phyloP scores from a whole-genome alignment of 768 basidiomycete genomes.

The Tricholoma saponaceum region DNA sequence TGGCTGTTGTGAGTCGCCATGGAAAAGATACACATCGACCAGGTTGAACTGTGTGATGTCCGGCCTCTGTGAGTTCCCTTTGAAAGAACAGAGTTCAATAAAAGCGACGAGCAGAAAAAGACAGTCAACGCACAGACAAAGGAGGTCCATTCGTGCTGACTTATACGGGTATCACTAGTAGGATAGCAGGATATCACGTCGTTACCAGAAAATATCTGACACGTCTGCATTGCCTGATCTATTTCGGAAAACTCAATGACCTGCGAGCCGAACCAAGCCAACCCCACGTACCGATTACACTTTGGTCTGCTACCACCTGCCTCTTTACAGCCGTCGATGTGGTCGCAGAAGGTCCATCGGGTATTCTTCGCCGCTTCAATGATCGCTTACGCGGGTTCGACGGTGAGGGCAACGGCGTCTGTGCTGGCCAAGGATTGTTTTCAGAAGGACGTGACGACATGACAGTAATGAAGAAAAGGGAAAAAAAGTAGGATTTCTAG shows the following conservation, averaged over 20 bases:
- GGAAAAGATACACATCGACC: conserved; percentile 77
- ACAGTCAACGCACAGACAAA: conserved; percentile 68
- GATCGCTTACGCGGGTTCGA: conserved; percentile 16
- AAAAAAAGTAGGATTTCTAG: conserved; percentile 17
- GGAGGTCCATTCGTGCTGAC: conserved; percentile 72
- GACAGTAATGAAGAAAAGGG: conserved; percentile 14
- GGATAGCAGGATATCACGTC: conserved; percentile 79
- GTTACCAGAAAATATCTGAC: conserved; percentile 61
- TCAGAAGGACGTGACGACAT: conserved; percentile 34
- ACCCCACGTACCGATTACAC: conserved; percentile 25
- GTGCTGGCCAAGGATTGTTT: conserved; percentile 40
- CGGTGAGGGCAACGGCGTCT: conserved; percentile 25
- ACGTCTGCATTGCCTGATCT: conserved; percentile 43
- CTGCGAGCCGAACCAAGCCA: conserved; percentile 1
- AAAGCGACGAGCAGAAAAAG: neutral
- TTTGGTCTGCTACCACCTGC: conserved; percentile 36
- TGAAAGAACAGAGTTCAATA: conserved; percentile 8
- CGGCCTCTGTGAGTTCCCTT: conserved; percentile 76
- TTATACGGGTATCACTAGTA: conserved; percentile 42
- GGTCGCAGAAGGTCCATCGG: conserved; percentile 13
- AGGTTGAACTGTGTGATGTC: conserved; percentile 55
- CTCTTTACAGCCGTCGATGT: conserved; percentile 26
- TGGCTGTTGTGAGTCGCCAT: conserved; percentile 57
- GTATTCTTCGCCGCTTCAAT: conserved; percentile 27
- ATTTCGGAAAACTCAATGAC: conserved; percentile 5